Base-by-base conservation (phyloP, 1,284 basidiomycete species). In the Tilletia caries region DNA sequence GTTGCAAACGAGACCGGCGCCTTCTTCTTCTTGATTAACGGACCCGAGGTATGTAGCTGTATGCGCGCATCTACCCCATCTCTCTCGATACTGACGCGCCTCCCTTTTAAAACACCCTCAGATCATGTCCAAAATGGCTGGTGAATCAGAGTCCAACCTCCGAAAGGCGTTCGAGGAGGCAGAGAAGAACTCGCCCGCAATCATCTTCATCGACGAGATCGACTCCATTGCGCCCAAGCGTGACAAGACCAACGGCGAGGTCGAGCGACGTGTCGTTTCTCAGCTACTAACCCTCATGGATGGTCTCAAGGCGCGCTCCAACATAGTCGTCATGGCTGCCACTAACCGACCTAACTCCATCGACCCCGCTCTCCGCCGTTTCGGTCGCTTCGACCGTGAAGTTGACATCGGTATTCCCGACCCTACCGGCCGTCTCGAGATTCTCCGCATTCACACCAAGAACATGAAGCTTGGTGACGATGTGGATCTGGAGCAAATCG, bases 61-160 rank as follows among this genome's bases (percentile, higher is more conserved):
- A 41, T 15, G 37, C 8, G 37, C 37, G n/a, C n/a, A n/a, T n/a
- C n/a, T n/a, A n/a, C n/a, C n/a, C n/a, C n/a, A n/a, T n/a, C n/a
- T n/a, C n/a, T n/a, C n/a, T 10, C 37, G 37, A 41, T 41, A 41
- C 37, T 41, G 8, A 41, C 37, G 15, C 37, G 15, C 10, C 8
- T 41, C 15, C 2, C 37, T 41, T 2, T 15, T 6, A 6, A 15
- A 2, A 5, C 8, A 18, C 46, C 25, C 62, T n/a, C 64, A 62
- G 85, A 98, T 98, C 84, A 98, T 98, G 95, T 93, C 92, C 82
- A 98, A 97, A 87, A 97, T 97, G 95, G 95, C 95, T 70, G 95
- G 95, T 81, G 96, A 98, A 86, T 92, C 90, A 82, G 96, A 98
- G 85, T 94, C 92, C 77, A 98, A 98, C 85, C 86, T 98, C 72